Evolutionary conservation across 495 filamentous ascomycete species (phyloP).

Genomic region (Glonium stellatum): DNA sequence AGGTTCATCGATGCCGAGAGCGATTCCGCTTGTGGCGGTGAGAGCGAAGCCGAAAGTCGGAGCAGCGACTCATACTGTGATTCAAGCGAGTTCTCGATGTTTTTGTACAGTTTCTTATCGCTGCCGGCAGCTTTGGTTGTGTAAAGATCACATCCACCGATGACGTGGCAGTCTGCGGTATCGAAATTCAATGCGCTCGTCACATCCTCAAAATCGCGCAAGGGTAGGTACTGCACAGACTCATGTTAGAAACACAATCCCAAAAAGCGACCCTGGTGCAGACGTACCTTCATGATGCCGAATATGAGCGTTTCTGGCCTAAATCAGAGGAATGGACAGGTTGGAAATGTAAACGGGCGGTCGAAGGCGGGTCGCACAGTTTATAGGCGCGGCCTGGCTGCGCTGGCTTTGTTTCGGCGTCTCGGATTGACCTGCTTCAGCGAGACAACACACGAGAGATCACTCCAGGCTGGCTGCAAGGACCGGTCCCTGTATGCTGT

Average conservation of each 20-base stretch:
- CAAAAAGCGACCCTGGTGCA: background rate
- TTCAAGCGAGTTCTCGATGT: slow-evolving; percentile 82
- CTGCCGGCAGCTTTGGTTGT: slow-evolving; percentile 89
- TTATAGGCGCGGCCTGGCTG: slow-evolving; percentile 6
- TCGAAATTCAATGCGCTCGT: slow-evolving; percentile 88
- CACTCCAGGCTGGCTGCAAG: slow-evolving; percentile 37
- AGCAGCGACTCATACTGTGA: slow-evolving; percentile 81
- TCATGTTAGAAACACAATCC: background rate
- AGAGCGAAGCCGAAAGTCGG: slow-evolving; percentile 71
- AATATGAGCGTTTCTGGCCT: background rate
- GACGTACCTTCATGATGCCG: slow-evolving; percentile 32
- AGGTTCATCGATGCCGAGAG: slow-evolving; percentile 59
- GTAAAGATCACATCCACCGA: slow-evolving; percentile 90
- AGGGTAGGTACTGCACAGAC: slow-evolving; percentile 69
- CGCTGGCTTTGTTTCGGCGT: slow-evolving; percentile 16
- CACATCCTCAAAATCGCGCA: slow-evolving; percentile 79
- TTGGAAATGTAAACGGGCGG: background rate
- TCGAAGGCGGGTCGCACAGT: background rate
- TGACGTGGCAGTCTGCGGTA: slow-evolving; percentile 80
- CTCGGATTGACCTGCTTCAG: slow-evolving; percentile 19
- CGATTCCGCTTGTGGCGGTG: slow-evolving; percentile 57
- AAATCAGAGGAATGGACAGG: background rate
- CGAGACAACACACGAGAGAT: slow-evolving; percentile 29
- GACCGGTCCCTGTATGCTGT: slow-evolving; percentile 27
- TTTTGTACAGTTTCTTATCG: slow-evolving; percentile 95